Evolutionary conservation across 148 eudicot genomes (phyloP).

Genomic region (Amaranthus palmeri): DNA sequence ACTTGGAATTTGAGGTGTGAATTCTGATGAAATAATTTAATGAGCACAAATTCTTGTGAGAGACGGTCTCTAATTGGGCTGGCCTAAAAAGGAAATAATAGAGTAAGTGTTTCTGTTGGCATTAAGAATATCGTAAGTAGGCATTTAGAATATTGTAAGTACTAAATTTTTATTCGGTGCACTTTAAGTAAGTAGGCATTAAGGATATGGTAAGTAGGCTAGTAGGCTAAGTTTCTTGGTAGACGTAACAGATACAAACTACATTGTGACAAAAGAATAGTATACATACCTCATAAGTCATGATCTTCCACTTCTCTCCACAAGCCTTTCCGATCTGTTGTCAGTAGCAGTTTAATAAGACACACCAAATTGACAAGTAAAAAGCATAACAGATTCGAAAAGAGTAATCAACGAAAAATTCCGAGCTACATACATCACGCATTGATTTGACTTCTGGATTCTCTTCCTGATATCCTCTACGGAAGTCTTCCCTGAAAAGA

Average conservation of each 20-base stretch:
- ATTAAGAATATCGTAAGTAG: too few species aligned
- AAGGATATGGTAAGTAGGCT: too few species aligned
- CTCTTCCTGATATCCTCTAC: constrained; percentile 68
- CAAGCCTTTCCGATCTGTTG: constrained; percentile 81
- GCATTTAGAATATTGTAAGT: too few species aligned
- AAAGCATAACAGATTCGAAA: neutral
- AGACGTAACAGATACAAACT: neutral
- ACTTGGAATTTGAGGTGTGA: too few species aligned
- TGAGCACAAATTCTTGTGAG: too few species aligned
- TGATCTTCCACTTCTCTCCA: constrained; percentile 88
- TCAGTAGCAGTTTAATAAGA: constrained; percentile 3
- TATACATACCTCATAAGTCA: constrained; percentile 74
- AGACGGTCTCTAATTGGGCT: too few species aligned
- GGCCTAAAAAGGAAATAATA: too few species aligned
- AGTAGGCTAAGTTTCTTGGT: too few species aligned
- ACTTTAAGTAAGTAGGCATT: too few species aligned
- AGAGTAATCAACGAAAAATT: neutral
- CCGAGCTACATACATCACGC: constrained; percentile 57
- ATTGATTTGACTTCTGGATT: constrained; percentile 74
- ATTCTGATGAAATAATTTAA: too few species aligned
- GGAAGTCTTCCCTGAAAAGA: constrained; percentile 73
- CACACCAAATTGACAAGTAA: neutral
- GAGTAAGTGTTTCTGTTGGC: too few species aligned
- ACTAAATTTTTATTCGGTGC: too few species aligned
- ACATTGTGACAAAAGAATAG: neutral